Evolutionary conservation across 169 alveolate species (phyloP), one percentile per base, ranked within the genome.

Genomic region (Neospora caninum): DNA sequence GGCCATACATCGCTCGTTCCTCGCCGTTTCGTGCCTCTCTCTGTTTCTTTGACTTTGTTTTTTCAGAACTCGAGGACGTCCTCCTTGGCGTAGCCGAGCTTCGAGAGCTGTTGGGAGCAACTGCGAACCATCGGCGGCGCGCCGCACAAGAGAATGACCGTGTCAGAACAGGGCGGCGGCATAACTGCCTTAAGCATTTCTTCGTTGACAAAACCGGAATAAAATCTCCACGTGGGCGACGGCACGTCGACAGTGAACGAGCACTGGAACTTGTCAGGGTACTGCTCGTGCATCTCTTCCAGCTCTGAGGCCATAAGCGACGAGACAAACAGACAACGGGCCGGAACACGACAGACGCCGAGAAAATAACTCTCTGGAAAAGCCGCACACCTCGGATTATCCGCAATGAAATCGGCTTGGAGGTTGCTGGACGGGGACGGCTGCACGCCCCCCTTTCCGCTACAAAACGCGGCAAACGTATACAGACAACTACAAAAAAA

Each of bases 131-230:
- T 96, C 42, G 96, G 94, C 45, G 96, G 97, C 27, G 98, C 98
- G 70, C 98, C 98, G 93, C 98, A 97, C 82, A 92, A 88, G 42
- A 96, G 39, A 54, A 97, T 94, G 4, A 97, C 20, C 4, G 98
- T 94, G 34, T 95, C 98, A 31, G 41, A 88, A 0, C 95, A 41
- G 18, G 97, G 97, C 0, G 94, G 91, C 36, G 98, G 98, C 95
- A 97, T 94, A 41, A 92, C 9, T 7, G 69, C 84, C 41, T 69
- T 27, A 18, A 97, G 80, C 97, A 97, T 96, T 70, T 89, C 96
- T 80, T 80, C 43, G 34, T 95, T 73, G 41, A 97, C 93, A 84
- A 96, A 97, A 25, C 98, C 98, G 34, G 82, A 86, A 45, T 94
- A 95, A 34, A 92, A 95, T 67, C 94, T 80, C 98, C 98, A 97